Evolutionary conservation across 768 basidiomycete genomes (phyloP), one percentile per base, ranked within the genome.

Genomic region (Pilatotrama ljubarskyi): DNA sequence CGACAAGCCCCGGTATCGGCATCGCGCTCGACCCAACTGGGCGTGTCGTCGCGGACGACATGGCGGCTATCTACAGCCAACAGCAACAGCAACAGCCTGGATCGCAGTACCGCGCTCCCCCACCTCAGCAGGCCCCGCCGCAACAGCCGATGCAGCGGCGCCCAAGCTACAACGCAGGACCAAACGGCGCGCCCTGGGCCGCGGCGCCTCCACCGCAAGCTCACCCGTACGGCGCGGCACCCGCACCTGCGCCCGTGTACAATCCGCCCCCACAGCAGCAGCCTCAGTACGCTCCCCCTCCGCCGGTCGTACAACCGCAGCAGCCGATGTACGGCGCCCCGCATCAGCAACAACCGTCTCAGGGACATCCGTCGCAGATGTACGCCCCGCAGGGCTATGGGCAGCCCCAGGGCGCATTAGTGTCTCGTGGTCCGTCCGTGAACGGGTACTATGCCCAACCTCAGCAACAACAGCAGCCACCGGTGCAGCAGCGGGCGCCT

Each of bases 21-120:
- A 95, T 96, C 60, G 82, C 85, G 2, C 77, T 96, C 2, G 93
- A 93, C 63, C 86, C 88, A 0, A 83, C 78, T 58, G 95, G 94
- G 8, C 81, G 86, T 14, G 95, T 96, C 5, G 77, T 88, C 36
- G 84, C 88, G 61, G 95, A 96, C 72, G 80, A 83, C 40, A 85
- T 94, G 84, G 88, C 88, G 14, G 82, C 82, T 61, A 61, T 67
- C 17, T 78, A 76, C 65, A 59, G 62, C 11, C 67, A 62, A 10
- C 69, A 77, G 73, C 69, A 64, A 36, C 66, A 66, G 36, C 66
- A 64, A 48, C 70, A 66, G 48, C 61, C 66, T 20, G 62, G 59
- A 13, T 48, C 25, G 14, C 61, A 58, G 44, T 84, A 82, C 64
- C 62, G 66, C n/a, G 78, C 79, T 53, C 74, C 77, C 11, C 61